Conservation (phyloP, 2,329 filamentous ascomycete genomes). For the Xylaria sp. region DNA sequence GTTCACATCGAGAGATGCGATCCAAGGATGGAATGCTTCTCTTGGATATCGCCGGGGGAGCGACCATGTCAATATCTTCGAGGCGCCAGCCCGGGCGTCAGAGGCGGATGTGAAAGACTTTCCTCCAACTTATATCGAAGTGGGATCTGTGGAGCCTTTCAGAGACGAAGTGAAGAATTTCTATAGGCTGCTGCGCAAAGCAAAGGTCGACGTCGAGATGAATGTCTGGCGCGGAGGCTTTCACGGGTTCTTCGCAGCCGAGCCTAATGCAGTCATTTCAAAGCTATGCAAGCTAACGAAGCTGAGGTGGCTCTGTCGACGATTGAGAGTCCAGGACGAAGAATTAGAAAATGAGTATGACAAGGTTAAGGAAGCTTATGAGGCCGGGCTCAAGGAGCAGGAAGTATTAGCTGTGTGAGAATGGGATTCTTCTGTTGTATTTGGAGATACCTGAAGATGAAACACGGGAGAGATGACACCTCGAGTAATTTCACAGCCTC, state of each 20-base stretch:
- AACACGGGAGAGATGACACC: neutral
- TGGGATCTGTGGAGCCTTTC: constrained; percentile 35
- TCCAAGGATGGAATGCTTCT: constrained; percentile 33
- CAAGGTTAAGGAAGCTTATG: constrained; percentile 16
- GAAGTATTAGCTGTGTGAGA: constrained; percentile 1
- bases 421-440: neutral
- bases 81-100: constrained; percentile 37
- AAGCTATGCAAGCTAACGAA: constrained; percentile 33
- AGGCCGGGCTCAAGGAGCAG: constrained; percentile 1
- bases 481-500: neutral
- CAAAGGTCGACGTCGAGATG: constrained; percentile 32
- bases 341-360: constrained; percentile 24
- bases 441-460: neutral
- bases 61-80: constrained; percentile 31
- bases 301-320: constrained; percentile 32
- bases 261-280: constrained; percentile 30
- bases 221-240: constrained; percentile 33
- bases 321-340: constrained; percentile 5
- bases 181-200: constrained; percentile 19
- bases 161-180: constrained; percentile 34
- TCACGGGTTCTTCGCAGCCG: constrained; percentile 39
- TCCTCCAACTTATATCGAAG: constrained; percentile 37
- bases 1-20: constrained; percentile 33
- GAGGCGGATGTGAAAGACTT: constrained; percentile 27
- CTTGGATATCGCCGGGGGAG: constrained; percentile 30